Evolutionary conservation across 768 basidiomycete species (phyloP).

Genomic region (Kondoa subrosea): DNA sequence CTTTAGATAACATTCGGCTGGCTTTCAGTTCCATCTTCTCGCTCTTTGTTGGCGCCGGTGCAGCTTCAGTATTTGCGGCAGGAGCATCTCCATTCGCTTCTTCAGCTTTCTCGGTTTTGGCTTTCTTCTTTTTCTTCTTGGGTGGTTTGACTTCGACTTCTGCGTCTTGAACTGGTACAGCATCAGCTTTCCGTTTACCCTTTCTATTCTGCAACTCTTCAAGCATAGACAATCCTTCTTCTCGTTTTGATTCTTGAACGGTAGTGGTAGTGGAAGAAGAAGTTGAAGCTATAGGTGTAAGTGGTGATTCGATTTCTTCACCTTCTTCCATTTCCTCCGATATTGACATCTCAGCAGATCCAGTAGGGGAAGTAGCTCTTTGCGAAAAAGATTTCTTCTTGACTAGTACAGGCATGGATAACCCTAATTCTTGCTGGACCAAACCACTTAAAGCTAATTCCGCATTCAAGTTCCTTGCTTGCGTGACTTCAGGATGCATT

Average conservation of each 20-base stretch:
- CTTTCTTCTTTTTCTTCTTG: background rate
- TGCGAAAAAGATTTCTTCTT: background rate
- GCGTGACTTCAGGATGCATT: constrained; percentile 7
- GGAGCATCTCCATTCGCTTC: too few relatives aligned
- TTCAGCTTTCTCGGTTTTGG: background rate
- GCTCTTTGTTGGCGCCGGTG: too few relatives aligned
- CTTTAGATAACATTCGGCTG: too few relatives aligned
- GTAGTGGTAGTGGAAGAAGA: background rate
- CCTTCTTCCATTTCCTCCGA: too few relatives aligned
- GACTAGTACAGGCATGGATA: background rate
- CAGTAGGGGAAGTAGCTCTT: background rate
- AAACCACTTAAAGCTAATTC: background rate
- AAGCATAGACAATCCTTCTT: background rate
- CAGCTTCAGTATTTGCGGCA: too few relatives aligned
- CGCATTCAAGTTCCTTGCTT: background rate
- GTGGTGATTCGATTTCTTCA: background rate
- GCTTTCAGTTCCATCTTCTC: too few relatives aligned
- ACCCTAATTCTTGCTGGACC: background rate
- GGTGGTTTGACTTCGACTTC: background rate
- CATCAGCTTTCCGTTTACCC: background rate
- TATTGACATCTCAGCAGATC: background rate
- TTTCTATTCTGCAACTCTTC: background rate
- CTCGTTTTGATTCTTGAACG: background rate
- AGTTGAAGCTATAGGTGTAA: background rate
- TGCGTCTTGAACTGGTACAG: background rate